Evolutionary conservation across 106 monocot species (phyloP).

Genomic region (Amphibolis antarctica): DNA sequence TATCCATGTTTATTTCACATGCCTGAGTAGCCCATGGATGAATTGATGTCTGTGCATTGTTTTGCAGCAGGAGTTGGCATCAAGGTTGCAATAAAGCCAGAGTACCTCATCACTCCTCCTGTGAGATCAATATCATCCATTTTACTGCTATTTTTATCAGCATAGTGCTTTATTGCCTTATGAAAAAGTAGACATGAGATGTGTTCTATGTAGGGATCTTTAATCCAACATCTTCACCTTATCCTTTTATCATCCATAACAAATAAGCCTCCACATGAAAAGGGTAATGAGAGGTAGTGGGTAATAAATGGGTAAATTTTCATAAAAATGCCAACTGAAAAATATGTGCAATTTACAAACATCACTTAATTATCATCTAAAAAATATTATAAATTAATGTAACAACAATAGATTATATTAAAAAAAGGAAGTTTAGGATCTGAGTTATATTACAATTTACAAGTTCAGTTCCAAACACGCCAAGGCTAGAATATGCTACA

Average conservation of each 20-base stretch:
- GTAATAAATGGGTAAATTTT: too few species aligned
- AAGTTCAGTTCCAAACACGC: not conserved
- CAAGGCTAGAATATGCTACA: not conserved
- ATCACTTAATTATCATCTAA: too few species aligned
- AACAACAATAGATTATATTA: not conserved
- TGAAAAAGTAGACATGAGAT: not conserved
- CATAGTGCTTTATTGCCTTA: not conserved
- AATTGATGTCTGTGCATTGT: not conserved
- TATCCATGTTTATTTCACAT: not conserved
- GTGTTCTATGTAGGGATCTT: too few species aligned
- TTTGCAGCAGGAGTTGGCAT: slow-evolving; percentile 61
- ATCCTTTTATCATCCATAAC: too few species aligned
- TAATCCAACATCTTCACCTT: too few species aligned
- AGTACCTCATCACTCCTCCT: slow-evolving; percentile 62
- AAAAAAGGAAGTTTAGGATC: not conserved
- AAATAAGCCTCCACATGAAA: too few species aligned
- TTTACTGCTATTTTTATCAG: too few species aligned
- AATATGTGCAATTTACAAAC: too few species aligned
- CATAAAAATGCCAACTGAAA: too few species aligned
- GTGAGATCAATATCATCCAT: slow-evolving; percentile 29
- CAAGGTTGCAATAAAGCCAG: slow-evolving; percentile 62
- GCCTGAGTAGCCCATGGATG: too few species aligned
- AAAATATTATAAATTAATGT: too few species aligned
- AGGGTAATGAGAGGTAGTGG: too few species aligned
- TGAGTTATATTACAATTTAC: not conserved